Evolutionary conservation across 345 rosid genomes (phyloP).

Genomic region (Nasturtium officinale): DNA sequence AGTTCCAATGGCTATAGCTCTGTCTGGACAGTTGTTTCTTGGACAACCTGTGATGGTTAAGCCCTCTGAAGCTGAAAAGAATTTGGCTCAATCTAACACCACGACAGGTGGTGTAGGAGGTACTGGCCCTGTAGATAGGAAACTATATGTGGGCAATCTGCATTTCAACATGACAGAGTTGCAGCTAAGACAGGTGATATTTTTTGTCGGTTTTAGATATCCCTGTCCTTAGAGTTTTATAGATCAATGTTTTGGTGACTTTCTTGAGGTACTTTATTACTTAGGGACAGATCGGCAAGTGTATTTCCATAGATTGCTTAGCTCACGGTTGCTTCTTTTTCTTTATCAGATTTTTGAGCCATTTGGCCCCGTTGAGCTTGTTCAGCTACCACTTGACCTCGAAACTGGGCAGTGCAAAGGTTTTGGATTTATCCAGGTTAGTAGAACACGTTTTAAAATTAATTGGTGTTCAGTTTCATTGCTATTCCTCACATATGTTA

Average conservation of each 20-base stretch:
- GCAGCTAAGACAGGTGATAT: constrained; percentile 84
- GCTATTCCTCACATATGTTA: constrained; percentile 8
- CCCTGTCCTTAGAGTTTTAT: constrained; percentile 17
- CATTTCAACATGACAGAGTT: constrained; percentile 91
- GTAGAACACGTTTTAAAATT: constrained; percentile 37
- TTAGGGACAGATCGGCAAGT: not conserved
- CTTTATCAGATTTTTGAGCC: constrained; percentile 78
- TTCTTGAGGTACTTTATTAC: not conserved
- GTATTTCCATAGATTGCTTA: not conserved
- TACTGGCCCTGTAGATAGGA: constrained; percentile 81
- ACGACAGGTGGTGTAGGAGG: constrained; percentile 51
- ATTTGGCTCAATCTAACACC: constrained; percentile 77
- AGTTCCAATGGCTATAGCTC: constrained; percentile 95
- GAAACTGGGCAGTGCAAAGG: constrained; percentile 98
- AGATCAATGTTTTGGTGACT: not conserved
- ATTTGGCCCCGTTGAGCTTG: constrained; percentile 93
- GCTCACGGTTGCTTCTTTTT: constrained; percentile 4
- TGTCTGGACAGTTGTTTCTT: constrained; percentile 80
- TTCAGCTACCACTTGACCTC: constrained; percentile 88
- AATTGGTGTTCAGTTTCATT: constrained; percentile 9
- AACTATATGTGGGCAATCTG: constrained; percentile 88
- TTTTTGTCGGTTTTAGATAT: not conserved
- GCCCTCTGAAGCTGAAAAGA: constrained; percentile 99
- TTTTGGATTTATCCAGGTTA: constrained; percentile 92
- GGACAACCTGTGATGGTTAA: constrained; percentile 99